Evolutionary conservation across 306 rosid genomes (phyloP).

Genomic region (Cercis canadensis): DNA sequence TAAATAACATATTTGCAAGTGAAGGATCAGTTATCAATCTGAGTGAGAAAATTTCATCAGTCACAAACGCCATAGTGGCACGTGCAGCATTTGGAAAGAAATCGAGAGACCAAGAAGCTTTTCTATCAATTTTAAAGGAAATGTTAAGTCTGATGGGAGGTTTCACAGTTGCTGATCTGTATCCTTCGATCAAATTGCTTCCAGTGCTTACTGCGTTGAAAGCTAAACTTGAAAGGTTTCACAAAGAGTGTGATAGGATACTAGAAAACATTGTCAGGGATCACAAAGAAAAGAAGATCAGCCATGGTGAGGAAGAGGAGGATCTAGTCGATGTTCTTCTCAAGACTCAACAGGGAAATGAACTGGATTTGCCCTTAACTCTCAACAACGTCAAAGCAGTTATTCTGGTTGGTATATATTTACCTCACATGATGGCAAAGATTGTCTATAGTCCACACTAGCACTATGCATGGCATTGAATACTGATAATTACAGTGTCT

Average conservation of each 20-base stretch:
- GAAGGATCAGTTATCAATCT: too few relatives aligned
- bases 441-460: too few relatives aligned
- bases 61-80: constrained; percentile 1
- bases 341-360: constrained; percentile 1
- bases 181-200: constrained; percentile 21
- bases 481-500: too few relatives aligned
- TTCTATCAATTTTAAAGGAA: neutral
- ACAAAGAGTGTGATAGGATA: neutral
- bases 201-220: constrained; percentile 6
- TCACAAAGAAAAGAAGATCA: neutral
- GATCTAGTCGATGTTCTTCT: constrained; percentile 36
- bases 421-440: too few relatives aligned
- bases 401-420: neutral
- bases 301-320: neutral
- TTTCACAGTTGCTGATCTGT: constrained; percentile 33
- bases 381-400: constrained; percentile 27
- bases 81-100: constrained; percentile 25
- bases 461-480: too few relatives aligned
- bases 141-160: neutral
- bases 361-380: constrained; percentile 11
- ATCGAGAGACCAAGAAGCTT: neutral
- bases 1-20: constrained; percentile 7
- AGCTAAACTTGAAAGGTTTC: neutral
- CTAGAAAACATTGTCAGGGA: constrained; percentile 16
- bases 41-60: neutral